A percentile compares a stretch with the other conserved stretches of the same genome.
Evolutionary conservation across 768 basidiomycete genomes (phyloP).

Genomic region (Suillus alpinus): DNA sequence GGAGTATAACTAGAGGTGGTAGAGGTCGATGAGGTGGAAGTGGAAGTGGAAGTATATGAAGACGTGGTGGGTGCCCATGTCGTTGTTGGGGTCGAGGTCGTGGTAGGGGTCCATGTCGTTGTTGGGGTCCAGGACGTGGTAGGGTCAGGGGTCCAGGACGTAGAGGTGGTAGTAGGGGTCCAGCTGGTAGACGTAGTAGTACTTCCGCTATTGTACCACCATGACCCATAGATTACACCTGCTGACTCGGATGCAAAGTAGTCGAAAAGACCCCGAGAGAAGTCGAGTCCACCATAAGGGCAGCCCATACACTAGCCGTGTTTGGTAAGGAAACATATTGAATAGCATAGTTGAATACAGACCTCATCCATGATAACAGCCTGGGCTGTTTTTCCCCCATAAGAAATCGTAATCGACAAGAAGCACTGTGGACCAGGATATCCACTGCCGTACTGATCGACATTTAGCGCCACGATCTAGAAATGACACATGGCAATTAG

Average conservation of each 20-base stretch:
- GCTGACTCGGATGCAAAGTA: constrained; percentile 47
- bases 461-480: constrained; percentile 56
- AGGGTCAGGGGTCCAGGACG: constrained; percentile 16
- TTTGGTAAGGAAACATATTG: constrained; percentile 6
- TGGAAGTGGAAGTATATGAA: constrained; percentile 10
- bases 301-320: constrained; percentile 60
- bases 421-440: constrained; percentile 69
- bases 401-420: constrained; percentile 57
- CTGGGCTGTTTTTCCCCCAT: constrained; percentile 52
- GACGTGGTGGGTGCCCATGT: constrained; percentile 18
- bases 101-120: constrained; percentile 11
- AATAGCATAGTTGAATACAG: constrained; percentile 1
- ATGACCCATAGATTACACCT: constrained; percentile 62
- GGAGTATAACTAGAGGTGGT: constrained; percentile 14
- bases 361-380: constrained; percentile 69
- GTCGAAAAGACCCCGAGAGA: constrained; percentile 63
- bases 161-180: constrained; percentile 20
- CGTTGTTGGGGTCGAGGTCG: constrained; percentile 21
- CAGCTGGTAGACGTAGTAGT: constrained; percentile 21
- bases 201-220: constrained; percentile 50
- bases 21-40: constrained; percentile 28
- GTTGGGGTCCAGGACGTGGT: constrained; percentile 13
- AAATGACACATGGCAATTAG: constrained; percentile 2
- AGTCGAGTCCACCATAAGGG: constrained; percentile 62
- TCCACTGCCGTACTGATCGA: constrained; percentile 51